phyloP scores from a whole-genome alignment of 371 early-diverging fungal genomes.

The Mucor indicus region DNA sequence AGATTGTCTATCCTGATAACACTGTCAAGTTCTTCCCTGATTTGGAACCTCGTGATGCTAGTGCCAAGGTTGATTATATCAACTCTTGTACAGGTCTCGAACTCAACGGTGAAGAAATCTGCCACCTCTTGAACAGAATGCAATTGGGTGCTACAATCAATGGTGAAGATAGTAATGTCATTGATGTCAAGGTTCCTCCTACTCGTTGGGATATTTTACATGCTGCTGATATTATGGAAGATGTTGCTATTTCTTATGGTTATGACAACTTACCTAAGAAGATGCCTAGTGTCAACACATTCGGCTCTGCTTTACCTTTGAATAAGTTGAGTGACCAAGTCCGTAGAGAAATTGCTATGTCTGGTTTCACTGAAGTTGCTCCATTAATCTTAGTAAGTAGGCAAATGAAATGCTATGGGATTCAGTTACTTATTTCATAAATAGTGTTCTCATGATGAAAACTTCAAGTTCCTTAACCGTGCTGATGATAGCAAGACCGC shows the following conservation, averaged over 20 bases:
- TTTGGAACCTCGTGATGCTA: constrained; percentile 64
- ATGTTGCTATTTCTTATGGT: constrained; percentile 99
- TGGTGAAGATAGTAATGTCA: constrained; percentile 53
- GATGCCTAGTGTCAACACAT: constrained; percentile 79
- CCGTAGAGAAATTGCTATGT: constrained; percentile 87
- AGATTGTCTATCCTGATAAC: constrained; percentile 86
- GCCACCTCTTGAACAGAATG: constrained; percentile 81
- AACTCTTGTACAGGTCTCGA: constrained; percentile 81
- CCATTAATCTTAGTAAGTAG: constrained; percentile 87
- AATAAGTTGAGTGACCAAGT: constrained; percentile 94
- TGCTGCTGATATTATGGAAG: constrained; percentile 98
- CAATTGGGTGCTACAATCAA: constrained; percentile 72
- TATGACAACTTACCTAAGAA: constrained; percentile 93
- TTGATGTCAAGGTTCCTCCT: constrained; percentile 86
- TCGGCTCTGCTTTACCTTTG: constrained; percentile 87
- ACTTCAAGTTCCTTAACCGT: constrained; percentile 85
- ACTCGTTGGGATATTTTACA: constrained; percentile 98
- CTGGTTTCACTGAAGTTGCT: constrained; percentile 96
- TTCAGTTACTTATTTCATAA: background rate
- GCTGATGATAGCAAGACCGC: constrained; percentile 77
- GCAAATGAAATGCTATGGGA: background rate
- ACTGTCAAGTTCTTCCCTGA: constrained; percentile 70
- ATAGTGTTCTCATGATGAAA: constrained; percentile 95
- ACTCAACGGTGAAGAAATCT: constrained; percentile 75
- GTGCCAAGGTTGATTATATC: constrained; percentile 82